Base-by-base conservation (phyloP, 257 asterid genomes). In the Solanum chiquidenum region DNA sequence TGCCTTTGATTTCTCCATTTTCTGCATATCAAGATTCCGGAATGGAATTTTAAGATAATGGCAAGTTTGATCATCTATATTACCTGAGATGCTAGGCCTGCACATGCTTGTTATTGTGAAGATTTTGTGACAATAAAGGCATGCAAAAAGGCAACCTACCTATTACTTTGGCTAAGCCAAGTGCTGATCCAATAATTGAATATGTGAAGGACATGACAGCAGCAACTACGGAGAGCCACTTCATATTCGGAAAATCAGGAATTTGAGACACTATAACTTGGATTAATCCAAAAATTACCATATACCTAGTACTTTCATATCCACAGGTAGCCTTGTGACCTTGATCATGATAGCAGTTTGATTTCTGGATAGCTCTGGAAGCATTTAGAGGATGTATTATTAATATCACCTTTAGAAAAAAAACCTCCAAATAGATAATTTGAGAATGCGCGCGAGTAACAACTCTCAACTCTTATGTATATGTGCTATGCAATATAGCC, bases 141-240 rank as follows among this genome's bases (percentile, higher is more conserved):
- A n/a, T 75, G 72, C 69, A 29, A 37, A 12, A 27, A 71, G 42
- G 23, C 5, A 85, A 58, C 79, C 79, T 89, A 95, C 99, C 95
- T 18, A 94, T 90, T 86, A 92, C 93, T 90, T 90, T 90, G 23
- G 95, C 95, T 12, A 92, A 90, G 86, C 99, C 98, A 38, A 96
- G 94, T 73, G 94, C 96, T 58, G 95, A 89, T 74, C 98, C 98
- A 1, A 94, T 93, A 83, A 86, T 86, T 42, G 98, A 90, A 86
- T 96, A 96, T 16, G 92, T 38, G 88, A 96, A 93, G 40, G 99
- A 96, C 98, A 94, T 95, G 91, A 92, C 69, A 13, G 98, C 96
- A 83, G 98, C 95, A 16, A 94, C 89, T 12, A 92, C 83, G 1
- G 98, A 96, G n/a, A 94, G 98, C 98, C 98, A 94, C 64, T 83